These are phyloP conservation scores for Aspergillus nidulans DNA, from an alignment of 495 filamentous ascomycete species.

Conservation along the genomic window DNA sequence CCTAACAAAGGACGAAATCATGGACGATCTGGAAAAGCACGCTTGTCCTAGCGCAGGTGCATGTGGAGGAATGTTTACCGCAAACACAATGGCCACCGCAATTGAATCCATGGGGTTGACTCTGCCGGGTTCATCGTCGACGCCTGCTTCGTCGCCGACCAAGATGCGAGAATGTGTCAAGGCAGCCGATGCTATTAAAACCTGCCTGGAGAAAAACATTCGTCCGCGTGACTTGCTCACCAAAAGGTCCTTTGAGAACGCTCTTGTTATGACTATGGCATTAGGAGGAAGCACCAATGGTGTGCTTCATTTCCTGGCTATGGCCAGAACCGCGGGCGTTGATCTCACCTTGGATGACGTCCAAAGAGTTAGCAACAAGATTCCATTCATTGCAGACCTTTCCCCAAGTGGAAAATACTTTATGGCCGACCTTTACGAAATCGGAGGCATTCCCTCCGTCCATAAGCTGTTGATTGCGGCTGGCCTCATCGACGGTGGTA, in stretches of 20 bases:
- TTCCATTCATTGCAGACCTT: slow-evolving; percentile 90
- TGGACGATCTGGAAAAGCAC: slow-evolving; percentile 80
- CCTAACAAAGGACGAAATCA: slow-evolving; percentile 68
- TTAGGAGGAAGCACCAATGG: slow-evolving; percentile 89
- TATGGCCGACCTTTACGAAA: slow-evolving; percentile 93
- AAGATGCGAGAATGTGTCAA: slow-evolving; percentile 91
- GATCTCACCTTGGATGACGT: slow-evolving; percentile 82
- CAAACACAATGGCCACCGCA: slow-evolving; percentile 95
- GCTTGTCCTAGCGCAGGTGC: slow-evolving; percentile 88
- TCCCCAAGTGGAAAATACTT: slow-evolving; percentile 82
- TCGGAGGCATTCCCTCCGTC: slow-evolving; percentile 87
- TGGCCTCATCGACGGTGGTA: slow-evolving; percentile 74
- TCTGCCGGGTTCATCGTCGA: slow-evolving; percentile 86
- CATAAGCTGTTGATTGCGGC: slow-evolving; percentile 87
- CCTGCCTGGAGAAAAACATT: slow-evolving; percentile 85
- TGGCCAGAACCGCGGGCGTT: slow-evolving; percentile 86
- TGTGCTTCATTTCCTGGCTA: slow-evolving; percentile 90
- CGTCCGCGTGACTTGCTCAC: slow-evolving; percentile 80
- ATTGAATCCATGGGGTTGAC: slow-evolving; percentile 94
- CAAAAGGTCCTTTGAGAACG: slow-evolving; percentile 85
- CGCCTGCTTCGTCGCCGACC: slow-evolving; percentile 78
- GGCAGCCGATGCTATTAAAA: slow-evolving; percentile 78
- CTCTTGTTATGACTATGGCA: slow-evolving; percentile 87
- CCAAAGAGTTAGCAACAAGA: slow-evolving; percentile 80
- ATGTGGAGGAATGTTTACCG: slow-evolving; percentile 97